Percentiles rank a stretch among this genome's conserved stretches.
These are phyloP conservation scores for Fraxinus anomala DNA, from an alignment of 257 asterid genomes.

Conservation along the genomic window DNA sequence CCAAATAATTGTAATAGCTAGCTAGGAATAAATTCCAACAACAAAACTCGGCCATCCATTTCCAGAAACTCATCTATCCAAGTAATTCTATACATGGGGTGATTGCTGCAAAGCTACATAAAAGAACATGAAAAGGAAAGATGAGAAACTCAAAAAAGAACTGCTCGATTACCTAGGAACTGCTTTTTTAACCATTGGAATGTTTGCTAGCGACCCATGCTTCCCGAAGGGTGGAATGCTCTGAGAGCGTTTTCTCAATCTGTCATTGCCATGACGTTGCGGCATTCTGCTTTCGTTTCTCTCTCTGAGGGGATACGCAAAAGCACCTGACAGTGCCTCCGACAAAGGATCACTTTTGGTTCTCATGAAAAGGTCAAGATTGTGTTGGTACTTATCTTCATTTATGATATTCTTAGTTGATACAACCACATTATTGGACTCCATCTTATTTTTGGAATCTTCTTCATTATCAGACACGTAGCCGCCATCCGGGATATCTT, in stretches of 20 bases:
- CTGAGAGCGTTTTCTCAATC: constrained; percentile 53
- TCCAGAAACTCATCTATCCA: not conserved
- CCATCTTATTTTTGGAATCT: constrained; percentile 25
- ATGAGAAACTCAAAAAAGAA: not conserved
- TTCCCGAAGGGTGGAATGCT: constrained; percentile 55
- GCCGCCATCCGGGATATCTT: constrained; percentile 56
- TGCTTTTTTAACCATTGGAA: constrained; percentile 34
- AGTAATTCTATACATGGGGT: not conserved
- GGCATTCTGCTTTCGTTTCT: constrained; percentile 41
- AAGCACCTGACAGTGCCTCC: constrained; percentile 31
- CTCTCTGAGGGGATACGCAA: constrained; percentile 35
- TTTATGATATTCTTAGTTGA: constrained; percentile 7
- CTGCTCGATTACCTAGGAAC: constrained; percentile 23
- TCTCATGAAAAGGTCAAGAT: constrained; percentile 39
- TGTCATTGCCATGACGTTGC: constrained; percentile 20
- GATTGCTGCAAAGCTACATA: not conserved
- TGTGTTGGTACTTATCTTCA: constrained; percentile 43
- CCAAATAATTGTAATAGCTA: not conserved
- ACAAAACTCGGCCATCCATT: not conserved
- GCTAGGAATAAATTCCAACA: not conserved
- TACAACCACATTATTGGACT: constrained; percentile 22
- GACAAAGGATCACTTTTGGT: constrained; percentile 42
- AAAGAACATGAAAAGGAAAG: not conserved
- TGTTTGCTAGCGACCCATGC: constrained; percentile 35
- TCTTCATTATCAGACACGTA: constrained; percentile 56